Evolutionary conservation across 768 basidiomycete genomes (phyloP).

Genomic region (Steccherinum ochraceum): DNA sequence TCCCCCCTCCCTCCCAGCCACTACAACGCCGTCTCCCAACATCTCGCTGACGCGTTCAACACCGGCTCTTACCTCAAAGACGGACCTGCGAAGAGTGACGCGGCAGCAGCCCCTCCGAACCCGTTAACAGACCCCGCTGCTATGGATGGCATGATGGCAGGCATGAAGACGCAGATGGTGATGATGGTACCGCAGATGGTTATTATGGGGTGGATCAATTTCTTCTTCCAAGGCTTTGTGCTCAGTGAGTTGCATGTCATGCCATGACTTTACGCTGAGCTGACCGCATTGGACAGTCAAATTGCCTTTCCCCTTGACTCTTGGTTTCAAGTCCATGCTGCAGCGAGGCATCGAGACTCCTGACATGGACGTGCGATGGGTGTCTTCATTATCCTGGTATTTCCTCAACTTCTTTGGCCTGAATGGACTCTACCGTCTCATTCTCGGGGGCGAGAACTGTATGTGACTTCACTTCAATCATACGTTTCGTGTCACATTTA

Average conservation of each 20-base stretch:
- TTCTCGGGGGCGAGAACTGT: slow-evolving; percentile 90
- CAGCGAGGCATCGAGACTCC: slow-evolving; percentile 93
- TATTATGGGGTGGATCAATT: slow-evolving; percentile 99
- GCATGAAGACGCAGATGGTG: slow-evolving; percentile 98
- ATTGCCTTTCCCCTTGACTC: slow-evolving; percentile 92
- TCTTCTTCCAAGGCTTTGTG: slow-evolving; percentile 98
- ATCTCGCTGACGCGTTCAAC: slow-evolving; percentile 65
- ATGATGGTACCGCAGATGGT: slow-evolving; percentile 99
- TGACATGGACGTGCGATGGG: slow-evolving; percentile 99
- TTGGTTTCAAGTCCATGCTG: slow-evolving; percentile 97
- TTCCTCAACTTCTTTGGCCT: slow-evolving; percentile 98
- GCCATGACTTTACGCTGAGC: slow-evolving; percentile 1
- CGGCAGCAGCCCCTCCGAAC: slow-evolving; percentile 55
- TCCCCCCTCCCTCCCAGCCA: slow-evolving; percentile 74
- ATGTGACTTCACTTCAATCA: slow-evolving; percentile 23
- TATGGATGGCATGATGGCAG: slow-evolving; percentile 99
- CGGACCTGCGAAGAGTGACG: slow-evolving; percentile 62
- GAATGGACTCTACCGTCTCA: slow-evolving; percentile 90
- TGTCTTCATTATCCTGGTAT: slow-evolving; percentile 98
- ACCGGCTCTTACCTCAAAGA: slow-evolving; percentile 85
- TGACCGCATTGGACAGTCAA: slow-evolving; percentile 54
- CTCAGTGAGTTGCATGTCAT: slow-evolving; percentile 61
- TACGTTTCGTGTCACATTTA: slow-evolving; percentile 6
- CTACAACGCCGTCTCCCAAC: slow-evolving; percentile 71
- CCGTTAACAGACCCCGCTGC: slow-evolving; percentile 84